Evolutionary conservation across 1,139 yeast genomes (phyloP).

Genomic region (Protomyces gravidus): DNA sequence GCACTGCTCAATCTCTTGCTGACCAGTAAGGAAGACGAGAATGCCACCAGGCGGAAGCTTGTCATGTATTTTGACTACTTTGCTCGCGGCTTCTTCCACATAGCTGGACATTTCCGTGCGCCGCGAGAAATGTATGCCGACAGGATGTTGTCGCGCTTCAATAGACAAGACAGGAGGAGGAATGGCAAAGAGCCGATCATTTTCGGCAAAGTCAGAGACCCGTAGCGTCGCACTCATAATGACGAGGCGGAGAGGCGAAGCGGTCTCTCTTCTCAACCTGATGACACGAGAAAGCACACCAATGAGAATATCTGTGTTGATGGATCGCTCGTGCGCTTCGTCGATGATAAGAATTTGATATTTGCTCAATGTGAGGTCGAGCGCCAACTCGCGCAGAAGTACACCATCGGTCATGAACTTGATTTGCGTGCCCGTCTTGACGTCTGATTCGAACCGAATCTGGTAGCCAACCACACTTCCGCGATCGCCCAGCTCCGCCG

Average conservation of each 20-base stretch:
- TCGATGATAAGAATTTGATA: constrained; percentile 87
- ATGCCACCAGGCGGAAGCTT: constrained; percentile 92
- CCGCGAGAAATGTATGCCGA: constrained; percentile 82
- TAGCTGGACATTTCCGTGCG: constrained; percentile 66
- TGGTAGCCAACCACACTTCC: constrained; percentile 78
- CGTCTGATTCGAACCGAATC: constrained; percentile 79
- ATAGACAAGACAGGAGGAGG: constrained; percentile 90
- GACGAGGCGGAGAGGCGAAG: constrained; percentile 55
- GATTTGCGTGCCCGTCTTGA: constrained; percentile 66
- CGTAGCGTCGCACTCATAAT: constrained; percentile 94
- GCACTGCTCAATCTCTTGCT: constrained; percentile 79
- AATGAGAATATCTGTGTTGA: constrained; percentile 89
- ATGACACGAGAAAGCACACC: constrained; percentile 92
- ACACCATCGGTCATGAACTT: constrained; percentile 99
- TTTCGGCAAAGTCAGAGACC: constrained; percentile 88
- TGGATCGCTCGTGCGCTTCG: constrained; percentile 96
- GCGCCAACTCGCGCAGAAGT: constrained; percentile 82
- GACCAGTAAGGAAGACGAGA: constrained; percentile 86
- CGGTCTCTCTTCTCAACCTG: constrained; percentile 50
- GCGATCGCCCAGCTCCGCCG: constrained; percentile 73
- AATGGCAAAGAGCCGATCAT: constrained; percentile 57
- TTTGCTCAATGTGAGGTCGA: constrained; percentile 70
- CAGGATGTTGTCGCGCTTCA: constrained; percentile 95
- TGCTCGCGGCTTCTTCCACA: constrained; percentile 78
- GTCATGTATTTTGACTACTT: constrained; percentile 80